These are phyloP conservation scores for Rutstroemia sp. DNA, from an alignment of 2,329 filamentous ascomycete genomes.

Conservation along the genomic window DNA sequence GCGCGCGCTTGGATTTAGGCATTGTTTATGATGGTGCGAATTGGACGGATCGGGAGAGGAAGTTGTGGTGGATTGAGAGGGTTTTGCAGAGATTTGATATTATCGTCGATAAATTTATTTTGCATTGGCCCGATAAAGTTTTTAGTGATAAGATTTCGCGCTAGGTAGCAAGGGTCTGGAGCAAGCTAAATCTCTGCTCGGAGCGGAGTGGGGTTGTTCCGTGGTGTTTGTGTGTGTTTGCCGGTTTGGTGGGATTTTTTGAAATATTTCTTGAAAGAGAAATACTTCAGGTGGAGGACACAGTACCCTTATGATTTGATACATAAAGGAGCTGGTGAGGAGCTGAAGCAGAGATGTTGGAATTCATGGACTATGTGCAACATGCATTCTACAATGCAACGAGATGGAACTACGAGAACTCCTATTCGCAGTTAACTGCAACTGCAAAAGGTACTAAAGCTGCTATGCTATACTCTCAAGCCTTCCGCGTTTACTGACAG, in stretches of 20 bases:
- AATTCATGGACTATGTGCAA: conserved; percentile 97
- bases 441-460: conserved; percentile 63
- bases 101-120: conserved; percentile 13
- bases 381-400: conserved; percentile 81
- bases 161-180: conserved; percentile 9
- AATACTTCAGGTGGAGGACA: no score
- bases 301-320: no score
- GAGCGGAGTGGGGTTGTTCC: conserved; percentile 3
- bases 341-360: conserved; percentile 57
- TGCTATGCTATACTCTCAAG: background rate
- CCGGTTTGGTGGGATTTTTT: no score
- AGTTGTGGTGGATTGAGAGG: conserved; percentile 3
- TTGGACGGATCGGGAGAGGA: background rate
- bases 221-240: background rate
- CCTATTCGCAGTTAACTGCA: conserved; percentile 77
- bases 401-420: conserved; percentile 86
- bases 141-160: conserved; percentile 10
- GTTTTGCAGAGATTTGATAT: conserved; percentile 7
- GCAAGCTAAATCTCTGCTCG: background rate
- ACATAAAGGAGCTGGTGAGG: no score
- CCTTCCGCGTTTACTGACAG: conserved; percentile 12
- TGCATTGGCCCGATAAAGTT: conserved; percentile 15
- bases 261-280: no score
- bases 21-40: conserved; percentile 40
- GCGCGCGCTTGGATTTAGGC: conserved; percentile 94